Evolutionary conservation across 257 asterid genomes (phyloP).

Genomic region (Hygrophila difformis): DNA sequence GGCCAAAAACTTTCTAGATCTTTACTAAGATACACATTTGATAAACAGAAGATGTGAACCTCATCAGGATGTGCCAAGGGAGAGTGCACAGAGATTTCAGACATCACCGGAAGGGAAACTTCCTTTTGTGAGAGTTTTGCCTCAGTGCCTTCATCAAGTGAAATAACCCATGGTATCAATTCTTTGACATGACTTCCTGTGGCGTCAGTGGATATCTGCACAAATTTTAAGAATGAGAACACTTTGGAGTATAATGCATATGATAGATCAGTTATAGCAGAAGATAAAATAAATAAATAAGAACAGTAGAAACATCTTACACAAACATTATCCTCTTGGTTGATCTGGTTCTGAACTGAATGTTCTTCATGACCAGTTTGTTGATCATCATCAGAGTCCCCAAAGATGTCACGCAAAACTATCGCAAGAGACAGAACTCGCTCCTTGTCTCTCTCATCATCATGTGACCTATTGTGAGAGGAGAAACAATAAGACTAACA

Average conservation of each 20-base stretch:
- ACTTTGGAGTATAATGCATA: too few relatives aligned
- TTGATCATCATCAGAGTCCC: conserved; percentile 85
- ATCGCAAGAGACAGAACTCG: conserved; percentile 50
- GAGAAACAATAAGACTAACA: too few relatives aligned
- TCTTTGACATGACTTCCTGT: conserved; percentile 56
- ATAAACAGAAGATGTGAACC: conserved; percentile 23
- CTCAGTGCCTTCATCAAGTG: conserved; percentile 86
- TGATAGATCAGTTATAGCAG: too few relatives aligned
- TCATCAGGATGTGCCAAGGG: conserved; percentile 74
- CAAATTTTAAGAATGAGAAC: too few relatives aligned
- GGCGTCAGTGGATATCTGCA: conserved; percentile 70
- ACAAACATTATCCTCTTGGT: conserved; percentile 45
- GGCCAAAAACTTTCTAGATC: too few relatives aligned
- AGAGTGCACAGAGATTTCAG: conserved; percentile 69
- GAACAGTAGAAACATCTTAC: conserved; percentile 12
- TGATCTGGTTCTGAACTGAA: conserved; percentile 36
- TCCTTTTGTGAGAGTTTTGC: conserved; percentile 73
- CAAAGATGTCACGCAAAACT: conserved; percentile 83
- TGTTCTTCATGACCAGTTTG: conserved; percentile 44
- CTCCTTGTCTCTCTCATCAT: conserved; percentile 54
- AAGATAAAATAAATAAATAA: conserved; percentile 1
- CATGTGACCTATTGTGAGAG: too few relatives aligned
- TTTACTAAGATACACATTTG: too few relatives aligned
- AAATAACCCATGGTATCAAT: conserved; percentile 68
- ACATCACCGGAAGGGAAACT: conserved; percentile 81